Evolutionary conservation across 495 filamentous ascomycete genomes (phyloP).

Genomic region (Talaromyces borbonicus): DNA sequence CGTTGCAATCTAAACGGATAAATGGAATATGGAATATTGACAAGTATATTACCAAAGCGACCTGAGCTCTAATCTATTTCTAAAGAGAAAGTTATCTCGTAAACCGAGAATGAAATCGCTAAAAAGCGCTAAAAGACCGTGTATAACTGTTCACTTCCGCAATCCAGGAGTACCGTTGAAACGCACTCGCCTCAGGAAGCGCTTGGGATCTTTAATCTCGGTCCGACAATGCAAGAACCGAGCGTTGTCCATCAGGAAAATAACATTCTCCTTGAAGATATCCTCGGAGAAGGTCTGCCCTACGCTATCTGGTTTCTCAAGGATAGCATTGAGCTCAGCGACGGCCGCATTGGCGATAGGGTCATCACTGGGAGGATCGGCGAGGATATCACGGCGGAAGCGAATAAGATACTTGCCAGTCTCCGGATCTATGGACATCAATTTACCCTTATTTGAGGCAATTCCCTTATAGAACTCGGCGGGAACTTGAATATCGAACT

Average conservation of each 20-base stretch:
- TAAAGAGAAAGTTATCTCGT: background rate
- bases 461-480: conserved; percentile 21
- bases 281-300: conserved; percentile 12
- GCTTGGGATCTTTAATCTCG: conserved; percentile 24
- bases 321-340: conserved; percentile 14
- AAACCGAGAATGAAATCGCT: background rate
- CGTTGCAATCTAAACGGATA: background rate
- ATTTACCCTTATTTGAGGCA: background rate
- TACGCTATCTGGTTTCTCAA: conserved; percentile 2
- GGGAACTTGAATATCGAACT: conserved; percentile 23
- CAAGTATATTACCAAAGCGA: background rate
- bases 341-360: conserved; percentile 14
- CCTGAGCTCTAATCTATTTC: background rate
- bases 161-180: conserved; percentile 15
- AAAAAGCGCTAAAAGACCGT: background rate
- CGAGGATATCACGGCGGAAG: conserved; percentile 24
- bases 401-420: conserved; percentile 13
- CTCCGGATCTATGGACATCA: background rate
- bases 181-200: conserved; percentile 27
- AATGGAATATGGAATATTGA: background rate
- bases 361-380: conserved; percentile 10
- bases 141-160: conserved; percentile 7
- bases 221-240: conserved; percentile 30
- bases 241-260: conserved; percentile 27
- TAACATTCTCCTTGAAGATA: conserved; percentile 16